These are phyloP conservation scores for Karstenula rhodostoma DNA, from an alignment of 2,329 filamentous ascomycete species.

Conservation along the genomic window DNA sequence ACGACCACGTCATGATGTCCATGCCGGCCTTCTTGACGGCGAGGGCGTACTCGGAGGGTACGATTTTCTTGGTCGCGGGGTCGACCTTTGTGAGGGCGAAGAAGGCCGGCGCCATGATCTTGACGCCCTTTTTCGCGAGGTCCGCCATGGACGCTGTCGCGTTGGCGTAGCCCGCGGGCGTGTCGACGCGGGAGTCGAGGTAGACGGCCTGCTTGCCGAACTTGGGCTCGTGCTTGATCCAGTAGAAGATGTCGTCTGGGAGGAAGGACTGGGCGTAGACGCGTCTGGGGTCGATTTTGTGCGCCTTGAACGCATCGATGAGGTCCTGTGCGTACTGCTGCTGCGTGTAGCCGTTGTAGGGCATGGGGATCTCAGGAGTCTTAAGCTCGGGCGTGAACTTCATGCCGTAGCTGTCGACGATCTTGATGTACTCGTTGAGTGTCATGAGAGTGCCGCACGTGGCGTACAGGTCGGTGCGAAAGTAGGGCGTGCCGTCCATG, in stretches of 20 bases:
- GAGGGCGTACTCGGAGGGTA: slow-evolving; percentile 69
- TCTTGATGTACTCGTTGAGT: slow-evolving; percentile 68
- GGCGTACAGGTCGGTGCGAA: slow-evolving; percentile 71
- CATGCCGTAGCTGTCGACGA: slow-evolving; percentile 65
- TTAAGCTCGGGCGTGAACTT: slow-evolving; percentile 64
- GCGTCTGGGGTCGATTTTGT: slow-evolving; percentile 49
- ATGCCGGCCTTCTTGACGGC: slow-evolving; percentile 68
- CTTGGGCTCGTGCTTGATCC: slow-evolving; percentile 67
- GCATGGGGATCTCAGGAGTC: slow-evolving; percentile 73
- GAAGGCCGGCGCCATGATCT: slow-evolving; percentile 70
- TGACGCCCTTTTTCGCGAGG: slow-evolving; percentile 66
- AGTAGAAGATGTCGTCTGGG: slow-evolving; percentile 71
- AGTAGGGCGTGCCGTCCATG: slow-evolving; percentile 66
- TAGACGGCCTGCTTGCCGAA: slow-evolving; percentile 70
- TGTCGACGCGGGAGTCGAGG: slow-evolving; percentile 67
- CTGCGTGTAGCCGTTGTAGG: slow-evolving; percentile 72
- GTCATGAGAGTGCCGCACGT: slow-evolving; percentile 69
- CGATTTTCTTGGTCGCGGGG: slow-evolving; percentile 60
- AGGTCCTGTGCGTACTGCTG: slow-evolving; percentile 70
- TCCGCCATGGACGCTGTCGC: slow-evolving; percentile 65
- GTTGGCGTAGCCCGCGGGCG: slow-evolving; percentile 58
- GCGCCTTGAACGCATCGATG: slow-evolving; percentile 52
- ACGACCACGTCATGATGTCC: slow-evolving; percentile 72
- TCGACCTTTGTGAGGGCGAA: slow-evolving; percentile 65
- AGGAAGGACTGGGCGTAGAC: slow-evolving; percentile 70